Evolutionary conservation across 2,329 filamentous ascomycete species (phyloP), one percentile per base, ranked within the genome.

Genomic region (Fusarium tupiense): DNA sequence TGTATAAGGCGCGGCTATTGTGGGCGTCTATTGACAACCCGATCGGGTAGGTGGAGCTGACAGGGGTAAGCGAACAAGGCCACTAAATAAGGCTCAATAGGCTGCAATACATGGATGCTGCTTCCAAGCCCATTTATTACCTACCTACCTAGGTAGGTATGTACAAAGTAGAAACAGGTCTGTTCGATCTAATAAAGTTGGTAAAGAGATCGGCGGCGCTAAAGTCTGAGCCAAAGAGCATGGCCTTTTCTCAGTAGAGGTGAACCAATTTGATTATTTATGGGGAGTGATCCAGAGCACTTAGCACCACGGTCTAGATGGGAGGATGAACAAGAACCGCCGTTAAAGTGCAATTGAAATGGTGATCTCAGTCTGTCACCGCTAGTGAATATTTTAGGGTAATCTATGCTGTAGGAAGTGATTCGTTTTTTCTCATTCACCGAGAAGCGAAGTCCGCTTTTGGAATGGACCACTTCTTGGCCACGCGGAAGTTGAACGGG

Each of bases 1-100:
- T 67, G 54, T 74, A 74, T 74, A 72, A 47, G 60, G 43, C 57
- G 56, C 74, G 70, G 76, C 61, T 81, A 81, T 82, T 81, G 76
- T 81, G 63, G 71, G 67, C 67, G 67, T 78, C 79, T 83, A 83
- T 83, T 83, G 79, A 82, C 49, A 67, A 40, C 75, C 81, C 80
- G 70, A 83, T 81, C 68, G 67, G 81, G 79, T 58, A 72, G 73
- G 67, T 62, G 41, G 46, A 38, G 11, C 8, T 14, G 40, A 52
- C 58, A 63, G 64, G 72, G 69, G 65, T 53, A 37, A 22, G 38
- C 49, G 61, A 70, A 44, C 52, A 54, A 70, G 49, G 29, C 33
- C 26, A 46, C 38, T 43, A 35, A 63, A 35, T 64, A 54, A 43
- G 22, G 31, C 35, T 33, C 33, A 58, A 46, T 47, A 41, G 33